These are phyloP conservation scores for Mortierella sp. DNA, from an alignment of 371 early-diverging fungal genomes.

Conservation along the genomic window DNA sequence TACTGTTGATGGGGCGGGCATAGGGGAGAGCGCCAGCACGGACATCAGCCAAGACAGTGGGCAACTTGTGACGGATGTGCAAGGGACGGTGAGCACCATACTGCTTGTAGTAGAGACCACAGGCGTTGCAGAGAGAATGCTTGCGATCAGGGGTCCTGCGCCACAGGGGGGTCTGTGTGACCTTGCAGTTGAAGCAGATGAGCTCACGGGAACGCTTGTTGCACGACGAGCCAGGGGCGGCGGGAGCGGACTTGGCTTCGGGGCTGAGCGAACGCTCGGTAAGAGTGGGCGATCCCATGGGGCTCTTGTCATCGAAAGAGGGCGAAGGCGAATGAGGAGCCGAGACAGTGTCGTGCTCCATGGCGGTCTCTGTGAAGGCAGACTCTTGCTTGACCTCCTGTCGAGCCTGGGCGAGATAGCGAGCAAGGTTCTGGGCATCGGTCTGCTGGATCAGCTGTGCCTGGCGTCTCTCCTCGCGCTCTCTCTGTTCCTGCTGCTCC, in stretches of 20 bases:
- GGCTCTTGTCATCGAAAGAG: slow-evolving; percentile 33
- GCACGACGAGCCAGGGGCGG: not conserved
- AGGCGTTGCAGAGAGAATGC: slow-evolving; percentile 88
- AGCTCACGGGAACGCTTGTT: slow-evolving; percentile 71
- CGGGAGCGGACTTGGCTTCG: not conserved
- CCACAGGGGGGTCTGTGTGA: slow-evolving; percentile 89
- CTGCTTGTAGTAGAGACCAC: slow-evolving; percentile 86
- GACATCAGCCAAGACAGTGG: slow-evolving; percentile 31
- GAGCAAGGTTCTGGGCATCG: slow-evolving; percentile 47
- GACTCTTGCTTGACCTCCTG: slow-evolving; percentile 33
- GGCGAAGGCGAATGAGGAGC: slow-evolving; percentile 32
- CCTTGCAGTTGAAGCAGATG: slow-evolving; percentile 85
- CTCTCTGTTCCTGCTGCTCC: slow-evolving; percentile 1
- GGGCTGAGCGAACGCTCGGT: slow-evolving; percentile 38
- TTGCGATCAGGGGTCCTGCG: slow-evolving; percentile 84
- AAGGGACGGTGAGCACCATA: slow-evolving; percentile 80
- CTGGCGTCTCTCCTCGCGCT: slow-evolving; percentile 15
- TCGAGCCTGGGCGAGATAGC: slow-evolving; percentile 40
- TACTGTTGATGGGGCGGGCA: slow-evolving; percentile 26
- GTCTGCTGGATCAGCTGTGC: slow-evolving; percentile 25
- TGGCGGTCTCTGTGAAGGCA: slow-evolving; percentile 16
- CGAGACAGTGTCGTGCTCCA: slow-evolving; percentile 41
- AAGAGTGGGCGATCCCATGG: slow-evolving; percentile 37
- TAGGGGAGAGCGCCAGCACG: slow-evolving; percentile 49
- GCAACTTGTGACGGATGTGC: slow-evolving; percentile 70